A percentile compares a stretch with the other conserved stretches of the same genome.
Evolutionary conservation across 2,329 filamentous ascomycete species (phyloP).

Genomic region (Arachnopeziza araneosa): DNA sequence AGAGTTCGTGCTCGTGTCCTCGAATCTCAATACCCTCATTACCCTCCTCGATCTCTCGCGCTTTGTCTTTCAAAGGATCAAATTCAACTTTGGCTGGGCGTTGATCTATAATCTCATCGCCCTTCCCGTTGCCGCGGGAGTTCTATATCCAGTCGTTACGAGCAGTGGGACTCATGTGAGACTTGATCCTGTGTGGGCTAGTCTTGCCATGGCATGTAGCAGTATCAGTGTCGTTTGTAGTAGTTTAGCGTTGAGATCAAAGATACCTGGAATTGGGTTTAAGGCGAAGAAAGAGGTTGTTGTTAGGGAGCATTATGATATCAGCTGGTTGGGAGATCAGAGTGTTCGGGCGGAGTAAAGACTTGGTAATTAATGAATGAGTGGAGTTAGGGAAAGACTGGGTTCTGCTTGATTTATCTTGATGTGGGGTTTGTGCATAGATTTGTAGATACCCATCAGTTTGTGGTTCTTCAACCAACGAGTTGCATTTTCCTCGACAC

Average conservation of each 20-base stretch:
- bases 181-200: constrained; percentile 79
- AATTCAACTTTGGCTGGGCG: constrained; percentile 65
- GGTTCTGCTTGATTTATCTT: too few species aligned
- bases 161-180: constrained; percentile 49
- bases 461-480: too few species aligned
- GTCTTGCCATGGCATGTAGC: constrained; percentile 86
- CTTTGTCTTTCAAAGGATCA: constrained; percentile 58
- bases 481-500: too few species aligned
- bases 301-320: neutral
- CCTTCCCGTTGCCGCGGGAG: constrained; percentile 61
- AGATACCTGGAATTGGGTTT: constrained; percentile 34
- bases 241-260: constrained; percentile 59
- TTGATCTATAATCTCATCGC: constrained; percentile 59
- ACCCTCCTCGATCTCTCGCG: constrained; percentile 54
- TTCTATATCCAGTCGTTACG: constrained; percentile 51
- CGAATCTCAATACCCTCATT: constrained; percentile 52
- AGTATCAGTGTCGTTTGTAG: constrained; percentile 84
- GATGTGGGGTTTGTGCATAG: too few species aligned
- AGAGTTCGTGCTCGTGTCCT: constrained; percentile 71
- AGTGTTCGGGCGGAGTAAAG: too few species aligned
- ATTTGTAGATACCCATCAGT: too few species aligned
- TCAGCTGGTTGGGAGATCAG: neutral
- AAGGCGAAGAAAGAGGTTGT: constrained; percentile 8
- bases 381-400: too few species aligned
- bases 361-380: too few species aligned